Base-by-base conservation (phyloP, 2,329 filamentous ascomycete genomes). In the Onygena corvina region DNA sequence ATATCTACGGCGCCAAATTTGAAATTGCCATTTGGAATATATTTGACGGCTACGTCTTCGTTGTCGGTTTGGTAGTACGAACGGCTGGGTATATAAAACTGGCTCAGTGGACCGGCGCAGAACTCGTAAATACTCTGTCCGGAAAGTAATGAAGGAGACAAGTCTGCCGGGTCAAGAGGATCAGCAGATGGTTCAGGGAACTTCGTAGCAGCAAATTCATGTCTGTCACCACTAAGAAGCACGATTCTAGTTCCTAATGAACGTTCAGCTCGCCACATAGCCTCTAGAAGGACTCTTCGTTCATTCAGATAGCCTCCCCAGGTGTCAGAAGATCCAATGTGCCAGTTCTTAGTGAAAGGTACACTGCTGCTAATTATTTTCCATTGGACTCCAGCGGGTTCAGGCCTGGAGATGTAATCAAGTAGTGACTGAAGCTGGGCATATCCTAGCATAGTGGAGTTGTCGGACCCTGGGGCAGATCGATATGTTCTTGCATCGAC, bases 301-400 rank as follows among this genome's bases (percentile, higher is more conserved):
- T 98, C 92, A 45, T 75, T 70, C 1, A 95, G 73, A 65, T 94
- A 95, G 0, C 90, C 90, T 42, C 86, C 87, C 92, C 92, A 98
- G 0, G 92, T 96, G 62, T 98, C 92, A 53, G 82, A 75, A 1
- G 80, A 80, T 55, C 92, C 90, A 55, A 94, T 79, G 20, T 80
- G 83, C 90, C 92, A 98, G 66, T 98, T 98, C 70, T 94, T 94
- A 4, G 92, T 96, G 63, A 98, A 94, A 0, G 92, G 92, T 3
- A 96, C 84, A 14, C 85, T 89, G 33, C 85, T 89, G 14, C 89
- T 82, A 46, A 98, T 73, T 58, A 98, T 81, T 70, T 96, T 96
- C 90, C 92, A 98, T 60, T 83, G 82, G 0, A 95, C 81, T 1
- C 87, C 86, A 25, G 71, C 70, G 0, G 85, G 83, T 54, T 87